phyloP scores from a whole-genome alignment of 345 rosid genomes.

The Mallotus nudiflorus region DNA sequence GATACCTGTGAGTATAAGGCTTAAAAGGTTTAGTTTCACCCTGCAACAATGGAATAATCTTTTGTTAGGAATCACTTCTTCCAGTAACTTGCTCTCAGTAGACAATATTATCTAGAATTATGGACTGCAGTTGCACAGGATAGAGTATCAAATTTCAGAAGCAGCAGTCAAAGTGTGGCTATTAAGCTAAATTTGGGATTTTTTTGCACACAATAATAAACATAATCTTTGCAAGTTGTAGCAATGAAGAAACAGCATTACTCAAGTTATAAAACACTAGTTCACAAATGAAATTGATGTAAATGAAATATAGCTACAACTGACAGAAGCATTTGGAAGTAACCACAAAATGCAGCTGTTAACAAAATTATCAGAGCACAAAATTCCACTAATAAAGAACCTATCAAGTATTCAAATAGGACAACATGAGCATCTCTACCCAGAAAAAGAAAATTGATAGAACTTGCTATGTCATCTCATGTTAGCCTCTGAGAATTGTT shows the following conservation, averaged over 20 bases:
- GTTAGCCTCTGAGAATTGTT: too few species aligned
- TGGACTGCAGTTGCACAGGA: background rate
- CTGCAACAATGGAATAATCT: conserved; percentile 40
- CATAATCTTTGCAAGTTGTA: background rate
- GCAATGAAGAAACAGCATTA: background rate
- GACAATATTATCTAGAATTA: background rate
- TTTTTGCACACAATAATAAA: background rate
- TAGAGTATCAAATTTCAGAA: background rate
- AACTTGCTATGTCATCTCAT: too few species aligned
- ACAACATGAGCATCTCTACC: too few species aligned
- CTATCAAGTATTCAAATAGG: too few species aligned
- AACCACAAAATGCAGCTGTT: background rate
- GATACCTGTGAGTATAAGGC: conserved; percentile 71
- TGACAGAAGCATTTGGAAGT: background rate
- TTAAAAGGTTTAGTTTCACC: conserved; percentile 83
- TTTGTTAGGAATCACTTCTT: background rate
- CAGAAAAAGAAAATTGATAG: too few species aligned
- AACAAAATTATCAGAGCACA: background rate
- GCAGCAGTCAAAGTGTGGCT: background rate
- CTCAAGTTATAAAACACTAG: background rate
- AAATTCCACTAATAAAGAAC: too few species aligned
- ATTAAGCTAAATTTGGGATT: background rate
- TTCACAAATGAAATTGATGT: background rate
- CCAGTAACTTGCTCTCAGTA: background rate
- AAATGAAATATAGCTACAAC: background rate